Evolutionary conservation across 768 basidiomycete species (phyloP), one percentile per base, ranked within the genome.

Genomic region (Mycena vitilis): DNA sequence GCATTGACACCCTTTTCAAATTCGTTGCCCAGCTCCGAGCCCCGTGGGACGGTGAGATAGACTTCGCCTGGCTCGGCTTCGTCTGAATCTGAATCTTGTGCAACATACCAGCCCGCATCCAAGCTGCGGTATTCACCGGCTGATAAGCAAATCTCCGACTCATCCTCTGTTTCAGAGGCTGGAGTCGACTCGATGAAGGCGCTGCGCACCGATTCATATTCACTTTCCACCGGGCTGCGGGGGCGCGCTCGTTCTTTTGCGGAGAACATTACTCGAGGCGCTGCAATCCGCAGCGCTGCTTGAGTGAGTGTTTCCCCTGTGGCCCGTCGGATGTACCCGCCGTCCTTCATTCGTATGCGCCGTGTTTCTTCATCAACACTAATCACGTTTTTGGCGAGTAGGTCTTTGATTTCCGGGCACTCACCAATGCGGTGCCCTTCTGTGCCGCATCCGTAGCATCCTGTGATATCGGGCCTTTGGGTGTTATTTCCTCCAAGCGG

Each of bases 361-460:
- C 66, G 42, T 5, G 25, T 56, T 56, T 47, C 34, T 23, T 25
- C 22, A 34, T 67, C 51, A 18, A 22, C 13, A 3, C 6, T 34
- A 25, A 61, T 44, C 12, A 67, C 30, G 12, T 37, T 23, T 0
- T 38, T 18, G 15, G 40, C 5, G 9, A 67, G 22, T 16, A 66
- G 38, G 0, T n/a, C 48, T 0, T 47, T n/a, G 5, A 66, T 22
- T 18, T 60, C 13, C 7, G 20, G 23, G 34, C 65, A 66, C 5
- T 66, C 58, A 5, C 18, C 15, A 10, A 66, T 45, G 12, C 52
- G 58, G 22, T 66, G 65, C 13, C n/a, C 58, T 1, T 20, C 11
- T 10, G 5, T 18, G 20, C 22, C 47, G 20, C 60, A 62, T 2
- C 60, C 60, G 44, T 23, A 62, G 23, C 66, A 61, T 23, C 60